Percentiles rank a stretch among this genome's conserved stretches.
These are phyloP conservation scores for Solanum chacoense DNA, from an alignment of 305 asterid genomes.

Conservation along the genomic window DNA sequence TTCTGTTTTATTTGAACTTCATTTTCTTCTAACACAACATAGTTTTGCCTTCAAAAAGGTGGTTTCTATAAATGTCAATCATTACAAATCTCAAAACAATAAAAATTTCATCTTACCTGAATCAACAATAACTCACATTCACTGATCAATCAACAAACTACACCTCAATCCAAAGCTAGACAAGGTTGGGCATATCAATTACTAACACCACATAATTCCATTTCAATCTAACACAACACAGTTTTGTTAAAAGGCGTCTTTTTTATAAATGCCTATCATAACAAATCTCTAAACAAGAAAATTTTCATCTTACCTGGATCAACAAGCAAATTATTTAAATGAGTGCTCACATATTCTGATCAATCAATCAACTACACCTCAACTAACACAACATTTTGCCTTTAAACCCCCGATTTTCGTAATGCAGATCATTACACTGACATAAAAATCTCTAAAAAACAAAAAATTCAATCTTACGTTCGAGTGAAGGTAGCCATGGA, in stretches of 20 bases:
- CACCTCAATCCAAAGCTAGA: neutral
- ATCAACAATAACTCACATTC: neutral
- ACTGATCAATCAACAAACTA: neutral
- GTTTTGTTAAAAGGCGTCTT: neutral
- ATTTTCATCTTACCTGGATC: neutral
- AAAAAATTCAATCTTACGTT: slow-evolving; percentile 42
- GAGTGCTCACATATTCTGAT: neutral
- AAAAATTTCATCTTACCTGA: neutral
- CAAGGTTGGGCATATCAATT: neutral
- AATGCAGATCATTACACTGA: neutral
- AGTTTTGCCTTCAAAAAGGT: neutral
- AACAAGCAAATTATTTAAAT: neutral
- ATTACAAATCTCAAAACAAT: neutral
- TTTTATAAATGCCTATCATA: neutral
- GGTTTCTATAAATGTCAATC: neutral
- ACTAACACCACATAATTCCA: neutral
- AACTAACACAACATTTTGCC: neutral
- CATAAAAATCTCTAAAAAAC: neutral
- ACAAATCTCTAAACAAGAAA: neutral
- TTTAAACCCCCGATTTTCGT: neutral
- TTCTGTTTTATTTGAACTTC: neutral
- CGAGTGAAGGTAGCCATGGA: slow-evolving; percentile 98
- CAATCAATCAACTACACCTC: neutral
- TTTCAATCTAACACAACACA: neutral
- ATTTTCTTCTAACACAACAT: neutral